These are phyloP conservation scores for Tricholoma sp. DNA, from an alignment of 768 basidiomycete species.

Conservation along the genomic window DNA sequence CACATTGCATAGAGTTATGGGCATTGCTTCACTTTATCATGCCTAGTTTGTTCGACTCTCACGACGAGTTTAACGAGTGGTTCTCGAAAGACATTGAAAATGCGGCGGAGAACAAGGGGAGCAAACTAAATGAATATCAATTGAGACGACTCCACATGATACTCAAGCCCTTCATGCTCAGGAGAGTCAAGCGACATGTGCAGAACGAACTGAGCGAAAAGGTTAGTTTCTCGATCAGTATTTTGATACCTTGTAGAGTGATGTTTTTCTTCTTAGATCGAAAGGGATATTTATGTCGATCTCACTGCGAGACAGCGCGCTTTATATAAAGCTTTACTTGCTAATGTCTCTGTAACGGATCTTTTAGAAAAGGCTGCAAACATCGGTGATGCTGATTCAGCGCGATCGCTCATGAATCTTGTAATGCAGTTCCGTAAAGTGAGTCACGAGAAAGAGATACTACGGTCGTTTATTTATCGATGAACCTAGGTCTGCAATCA, in stretches of 20 bases:
- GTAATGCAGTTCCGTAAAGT: conserved; percentile 99
- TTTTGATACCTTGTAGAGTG: background rate
- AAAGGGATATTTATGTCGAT: conserved; percentile 92
- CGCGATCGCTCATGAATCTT: conserved; percentile 95
- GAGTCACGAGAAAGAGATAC: conserved; percentile 4
- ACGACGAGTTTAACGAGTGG: conserved; percentile 99
- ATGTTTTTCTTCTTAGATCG: conserved; percentile 57
- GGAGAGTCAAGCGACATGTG: conserved; percentile 96
- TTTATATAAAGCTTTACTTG: conserved; percentile 84
- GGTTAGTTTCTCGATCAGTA: conserved; percentile 36
- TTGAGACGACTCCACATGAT: conserved; percentile 96
- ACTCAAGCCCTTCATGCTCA: conserved; percentile 97
- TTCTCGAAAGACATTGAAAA: conserved; percentile 99
- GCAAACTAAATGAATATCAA: conserved; percentile 92
- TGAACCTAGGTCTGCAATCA: conserved; percentile 85
- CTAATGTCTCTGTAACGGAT: conserved; percentile 93
- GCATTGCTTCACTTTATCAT: conserved; percentile 99
- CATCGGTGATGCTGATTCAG: conserved; percentile 86
- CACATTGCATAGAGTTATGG: conserved; percentile 73
- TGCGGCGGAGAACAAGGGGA: conserved; percentile 84
- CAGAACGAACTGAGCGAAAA: conserved; percentile 99
- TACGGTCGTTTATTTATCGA: background rate
- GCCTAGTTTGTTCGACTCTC: conserved; percentile 98
- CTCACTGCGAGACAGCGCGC: conserved; percentile 88
- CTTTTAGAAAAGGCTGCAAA: conserved; percentile 90